Evolutionary conservation across 768 basidiomycete genomes (phyloP).

Genomic region (Mycena capillaripes): DNA sequence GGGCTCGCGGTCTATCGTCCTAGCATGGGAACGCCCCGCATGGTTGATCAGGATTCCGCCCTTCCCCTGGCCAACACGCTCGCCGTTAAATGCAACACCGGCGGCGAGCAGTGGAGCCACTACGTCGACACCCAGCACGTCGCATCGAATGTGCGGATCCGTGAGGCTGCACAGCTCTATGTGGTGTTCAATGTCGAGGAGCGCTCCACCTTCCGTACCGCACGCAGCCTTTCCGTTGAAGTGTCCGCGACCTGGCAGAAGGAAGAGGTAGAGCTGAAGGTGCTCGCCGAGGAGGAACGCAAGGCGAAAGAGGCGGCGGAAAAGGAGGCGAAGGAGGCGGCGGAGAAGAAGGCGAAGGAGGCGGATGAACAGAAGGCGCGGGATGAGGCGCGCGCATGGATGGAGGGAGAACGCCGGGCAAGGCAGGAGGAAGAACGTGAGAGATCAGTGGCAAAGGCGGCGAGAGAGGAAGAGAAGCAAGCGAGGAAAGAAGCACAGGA

Average conservation of each 20-base stretch:
- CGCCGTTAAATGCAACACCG: slow-evolving; percentile 39
- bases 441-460: too few relatives aligned
- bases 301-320: slow-evolving; percentile 32
- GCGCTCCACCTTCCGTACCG: slow-evolving; percentile 34
- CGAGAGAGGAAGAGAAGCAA: background rate
- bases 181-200: slow-evolving; percentile 39
- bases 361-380: background rate
- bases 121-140: slow-evolving; percentile 36
- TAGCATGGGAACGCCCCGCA: background rate
- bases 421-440: background rate
- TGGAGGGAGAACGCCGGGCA: background rate
- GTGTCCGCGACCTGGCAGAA: slow-evolving; percentile 38
- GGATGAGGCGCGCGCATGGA: background rate
- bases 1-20: background rate
- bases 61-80: slow-evolving; percentile 35
- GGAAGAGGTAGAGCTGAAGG: slow-evolving; percentile 23
- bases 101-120: slow-evolving; percentile 39
- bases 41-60: slow-evolving; percentile 33
- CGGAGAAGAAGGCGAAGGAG: slow-evolving; percentile 12
- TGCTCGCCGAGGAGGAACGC: slow-evolving; percentile 21
- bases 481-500: background rate
- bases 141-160: slow-evolving; percentile 32
- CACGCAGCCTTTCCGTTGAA: slow-evolving; percentile 35
- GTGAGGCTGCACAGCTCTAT: slow-evolving; percentile 27
- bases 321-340: slow-evolving; percentile 12